Evolutionary conservation across 2,329 filamentous ascomycete genomes (phyloP).

Genomic region (Pyrenochaeta sp.): DNA sequence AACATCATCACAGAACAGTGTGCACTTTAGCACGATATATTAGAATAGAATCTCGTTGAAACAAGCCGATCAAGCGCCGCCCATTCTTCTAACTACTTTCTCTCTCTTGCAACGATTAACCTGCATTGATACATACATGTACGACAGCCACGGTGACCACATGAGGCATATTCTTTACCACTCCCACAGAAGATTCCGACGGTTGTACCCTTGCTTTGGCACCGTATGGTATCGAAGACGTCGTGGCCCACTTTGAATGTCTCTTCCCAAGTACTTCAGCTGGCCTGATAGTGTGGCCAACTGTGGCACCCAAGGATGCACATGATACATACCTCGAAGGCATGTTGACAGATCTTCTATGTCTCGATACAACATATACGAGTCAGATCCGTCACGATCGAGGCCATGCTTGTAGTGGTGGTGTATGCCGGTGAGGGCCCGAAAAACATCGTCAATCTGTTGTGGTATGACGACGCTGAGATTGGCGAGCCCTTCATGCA

Average conservation of each 20-base stretch:
- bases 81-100: too few species aligned
- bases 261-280: conserved; percentile 15
- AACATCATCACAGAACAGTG: too few species aligned
- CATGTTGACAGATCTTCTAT: conserved; percentile 14
- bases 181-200: background rate
- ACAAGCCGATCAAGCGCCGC: too few species aligned
- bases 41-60: too few species aligned
- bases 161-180: background rate
- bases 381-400: conserved; percentile 9
- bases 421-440: conserved; percentile 13
- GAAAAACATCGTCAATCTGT: background rate
- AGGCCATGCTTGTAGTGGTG: conserved; percentile 18
- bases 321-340: conserved; percentile 5
- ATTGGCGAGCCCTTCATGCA: conserved; percentile 3
- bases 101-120: too few species aligned
- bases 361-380: conserved; percentile 17
- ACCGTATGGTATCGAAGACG: conserved; percentile 3
- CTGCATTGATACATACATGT: too few species aligned
- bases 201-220: conserved; percentile 5
- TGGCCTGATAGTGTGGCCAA: conserved; percentile 11
- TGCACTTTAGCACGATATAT: too few species aligned
- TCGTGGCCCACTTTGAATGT: conserved; percentile 8
- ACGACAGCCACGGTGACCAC: too few species aligned
- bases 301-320: conserved; percentile 7
- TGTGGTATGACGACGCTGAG: conserved; percentile 4